Percentiles rank a stretch among this genome's conserved stretches.
Conservation (phyloP, 2,329 filamentous ascomycete genomes). For the Ceratocystis papillata region DNA sequence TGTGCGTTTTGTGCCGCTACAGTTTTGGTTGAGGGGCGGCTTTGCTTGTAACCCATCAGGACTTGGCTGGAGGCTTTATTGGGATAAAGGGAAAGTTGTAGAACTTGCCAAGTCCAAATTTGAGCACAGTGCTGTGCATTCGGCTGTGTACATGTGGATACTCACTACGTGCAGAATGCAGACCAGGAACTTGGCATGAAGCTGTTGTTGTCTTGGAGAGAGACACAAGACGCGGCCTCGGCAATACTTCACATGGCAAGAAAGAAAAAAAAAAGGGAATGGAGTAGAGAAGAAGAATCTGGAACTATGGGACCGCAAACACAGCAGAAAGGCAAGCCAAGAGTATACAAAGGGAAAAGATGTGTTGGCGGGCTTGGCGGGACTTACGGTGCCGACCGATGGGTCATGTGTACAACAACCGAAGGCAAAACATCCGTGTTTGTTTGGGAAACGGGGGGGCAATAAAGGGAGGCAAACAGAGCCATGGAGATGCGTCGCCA, state of each 20-base stretch:
- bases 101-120: background rate
- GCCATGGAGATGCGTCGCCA: background rate
- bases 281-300: background rate
- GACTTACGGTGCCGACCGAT: background rate
- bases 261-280: background rate
- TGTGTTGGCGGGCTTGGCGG: background rate
- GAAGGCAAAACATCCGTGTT: background rate
- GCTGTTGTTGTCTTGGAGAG: background rate
- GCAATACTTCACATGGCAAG: background rate
- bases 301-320: background rate
- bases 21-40: background rate
- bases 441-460: background rate
- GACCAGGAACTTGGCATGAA: constrained; percentile 4
- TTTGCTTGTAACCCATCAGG: background rate
- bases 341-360: constrained; percentile 2
- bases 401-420: background rate
- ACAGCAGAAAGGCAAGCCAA: background rate
- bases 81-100: background rate
- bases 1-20: background rate
- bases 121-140: background rate
- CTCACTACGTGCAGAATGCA: background rate
- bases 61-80: background rate
- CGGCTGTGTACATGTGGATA: background rate
- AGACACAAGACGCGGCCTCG: background rate
- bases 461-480: constrained; percentile 4